Evolutionary conservation across 1,284 basidiomycete genomes (phyloP), one percentile per base, ranked within the genome.

Genomic region (Leccinum subrobustum): DNA sequence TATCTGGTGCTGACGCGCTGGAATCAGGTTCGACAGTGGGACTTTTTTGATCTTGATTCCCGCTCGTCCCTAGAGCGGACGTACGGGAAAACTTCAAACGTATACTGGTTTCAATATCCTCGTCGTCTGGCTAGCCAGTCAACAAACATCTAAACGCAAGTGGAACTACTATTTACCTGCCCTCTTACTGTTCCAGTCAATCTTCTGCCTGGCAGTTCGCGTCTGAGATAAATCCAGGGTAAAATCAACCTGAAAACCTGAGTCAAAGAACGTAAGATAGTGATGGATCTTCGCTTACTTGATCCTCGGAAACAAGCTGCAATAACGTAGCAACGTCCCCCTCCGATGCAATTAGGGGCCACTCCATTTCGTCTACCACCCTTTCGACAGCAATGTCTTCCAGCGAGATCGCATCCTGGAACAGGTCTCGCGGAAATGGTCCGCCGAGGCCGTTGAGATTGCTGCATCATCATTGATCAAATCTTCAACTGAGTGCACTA

Each of bases 101-200:
- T 53, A 92, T 77, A 6, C 74, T 71, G 1, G 86, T 87, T 73
- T 93, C 91, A 58, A 92, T 86, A 64, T 92, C 83, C 71, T 91
- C 87, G 67, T 93, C 91, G 67, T 91, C 91, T 93, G 62, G n/a
- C 47, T 39, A 51, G 16, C 56, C 56, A 54, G 52, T 60, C n/a
- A 59, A 51, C 27, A 47, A 29, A 29, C 14, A 5, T 57, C 55
- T 31, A 51, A 37, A 52, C 52, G 56, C 14, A 37, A 56, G 31
- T 51, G 23, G 59, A 55, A 51, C 39, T 20, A 39, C 74, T 25
- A 25, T 79, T 64, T 59, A 87, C 91, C 89, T 65, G 90, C 88
- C 79, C 89, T 92, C 78, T 92, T 92, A 74, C 91, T 93, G 65
- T 93, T 90, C 86, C 89, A 89, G 68, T 92, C 88, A 31, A 92